These are phyloP conservation scores for Pittosporum tobira DNA, from an alignment of 129 eudicot genomes.

Conservation along the genomic window DNA sequence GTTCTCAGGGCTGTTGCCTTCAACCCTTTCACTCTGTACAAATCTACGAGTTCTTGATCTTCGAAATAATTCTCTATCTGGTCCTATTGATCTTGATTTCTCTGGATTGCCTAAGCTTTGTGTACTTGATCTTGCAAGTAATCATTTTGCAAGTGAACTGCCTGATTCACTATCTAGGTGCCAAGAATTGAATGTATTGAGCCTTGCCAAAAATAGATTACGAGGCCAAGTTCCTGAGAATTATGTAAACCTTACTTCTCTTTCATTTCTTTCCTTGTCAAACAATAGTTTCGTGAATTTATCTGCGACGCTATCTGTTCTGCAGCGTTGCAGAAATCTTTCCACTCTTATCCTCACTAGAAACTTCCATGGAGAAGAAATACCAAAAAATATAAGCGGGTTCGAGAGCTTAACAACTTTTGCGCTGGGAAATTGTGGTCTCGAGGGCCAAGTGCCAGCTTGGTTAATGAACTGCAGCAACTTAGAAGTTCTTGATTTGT, in stretches of 20 bases:
- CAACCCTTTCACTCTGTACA: slow-evolving; percentile 49
- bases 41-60: slow-evolving; percentile 65
- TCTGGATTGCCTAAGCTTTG: slow-evolving; percentile 40
- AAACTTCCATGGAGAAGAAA: slow-evolving; percentile 76
- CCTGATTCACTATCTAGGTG: slow-evolving; percentile 72
- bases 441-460: slow-evolving; percentile 59
- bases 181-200: slow-evolving; percentile 50
- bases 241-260: slow-evolving; percentile 55
- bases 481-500: slow-evolving; percentile 77
- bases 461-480: slow-evolving; percentile 62
- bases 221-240: slow-evolving; percentile 60
- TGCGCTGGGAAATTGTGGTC: slow-evolving; percentile 80
- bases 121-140: slow-evolving; percentile 75
- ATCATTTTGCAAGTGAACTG: slow-evolving; percentile 47
- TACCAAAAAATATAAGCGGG: slow-evolving; percentile 38
- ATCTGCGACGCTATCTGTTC: slow-evolving; percentile 41
- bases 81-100: slow-evolving; percentile 52
- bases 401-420: slow-evolving; percentile 56
- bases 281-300: slow-evolving; percentile 62
- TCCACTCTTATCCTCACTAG: slow-evolving; percentile 72
- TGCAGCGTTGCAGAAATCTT: slow-evolving; percentile 59
- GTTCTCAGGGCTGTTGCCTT: slow-evolving; percentile 72
- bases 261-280: slow-evolving; percentile 61
- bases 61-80: slow-evolving; percentile 71
- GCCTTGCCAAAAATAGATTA: slow-evolving; percentile 63